Conservation (phyloP, 1,284 basidiomycete genomes). For the Trichosporon ovoides region DNA sequence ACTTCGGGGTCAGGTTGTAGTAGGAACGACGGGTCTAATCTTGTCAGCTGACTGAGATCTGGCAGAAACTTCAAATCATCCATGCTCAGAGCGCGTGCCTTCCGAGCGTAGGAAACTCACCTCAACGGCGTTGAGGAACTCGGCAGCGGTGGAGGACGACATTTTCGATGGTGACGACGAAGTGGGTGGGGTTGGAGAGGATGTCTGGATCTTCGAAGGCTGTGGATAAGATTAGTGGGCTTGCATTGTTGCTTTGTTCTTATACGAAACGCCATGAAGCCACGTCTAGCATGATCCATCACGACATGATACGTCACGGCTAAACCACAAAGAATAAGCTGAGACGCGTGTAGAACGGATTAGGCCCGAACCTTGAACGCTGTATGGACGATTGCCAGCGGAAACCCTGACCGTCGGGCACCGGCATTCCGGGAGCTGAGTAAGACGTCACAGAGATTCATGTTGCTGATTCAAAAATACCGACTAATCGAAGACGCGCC, state of each 20-base stretch:
- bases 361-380: no score
- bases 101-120: constrained; percentile 20
- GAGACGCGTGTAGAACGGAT: no score
- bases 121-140: constrained; percentile 41
- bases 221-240: no score
- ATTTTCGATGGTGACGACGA: no score
- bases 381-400: no score
- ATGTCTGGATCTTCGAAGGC: no score
- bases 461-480: no score
- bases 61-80: not conserved
- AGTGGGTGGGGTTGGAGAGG: no score
- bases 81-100: not conserved
- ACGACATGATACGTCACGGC: not conserved
- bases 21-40: constrained; percentile 47
- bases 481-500: no score
- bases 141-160: constrained; percentile 16
- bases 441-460: not conserved
- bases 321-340: not conserved
- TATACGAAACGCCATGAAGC: no score
- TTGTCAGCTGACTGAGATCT: not conserved
- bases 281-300: not conserved
- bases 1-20: constrained; percentile 48
- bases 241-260: not conserved
- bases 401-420: no score
- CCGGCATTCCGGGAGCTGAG: not conserved